Conservation (phyloP, 2,329 filamentous ascomycete genomes). For the Neopestalotiopsis clavispora region DNA sequence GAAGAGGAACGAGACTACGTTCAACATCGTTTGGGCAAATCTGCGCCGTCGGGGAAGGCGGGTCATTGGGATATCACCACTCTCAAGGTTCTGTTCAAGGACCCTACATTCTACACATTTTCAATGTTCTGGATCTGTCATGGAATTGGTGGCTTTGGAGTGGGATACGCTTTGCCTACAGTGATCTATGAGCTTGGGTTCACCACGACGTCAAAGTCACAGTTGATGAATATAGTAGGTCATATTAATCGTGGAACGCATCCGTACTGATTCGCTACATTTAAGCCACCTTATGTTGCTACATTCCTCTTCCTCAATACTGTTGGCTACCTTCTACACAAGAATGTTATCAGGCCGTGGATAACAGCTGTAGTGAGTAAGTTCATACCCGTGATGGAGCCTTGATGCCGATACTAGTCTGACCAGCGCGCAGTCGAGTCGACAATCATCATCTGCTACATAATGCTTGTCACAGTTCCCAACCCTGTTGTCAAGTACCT, state of each 20-base stretch:
- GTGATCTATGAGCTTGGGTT: conserved; percentile 49
- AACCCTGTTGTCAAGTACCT: conserved; percentile 41
- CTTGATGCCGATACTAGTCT: neutral
- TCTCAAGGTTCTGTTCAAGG: conserved; percentile 35
- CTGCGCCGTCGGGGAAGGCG: conserved; percentile 35
- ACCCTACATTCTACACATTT: conserved; percentile 44
- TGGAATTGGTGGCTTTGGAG: conserved; percentile 46
- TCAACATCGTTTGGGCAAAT: conserved; percentile 30
- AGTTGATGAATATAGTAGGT: conserved; percentile 47
- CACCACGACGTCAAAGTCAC: conserved; percentile 44
- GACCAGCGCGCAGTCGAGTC: conserved; percentile 36
- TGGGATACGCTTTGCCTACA: conserved; percentile 44
- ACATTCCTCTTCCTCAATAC: conserved; percentile 43
- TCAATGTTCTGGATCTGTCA: conserved; percentile 45
- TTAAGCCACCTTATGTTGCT: conserved; percentile 41
- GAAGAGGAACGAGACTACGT: conserved; percentile 32
- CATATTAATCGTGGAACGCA: neutral
- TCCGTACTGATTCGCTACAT: neutral
- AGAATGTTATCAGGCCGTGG: conserved; percentile 41
- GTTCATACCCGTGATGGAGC: conserved; percentile 9
- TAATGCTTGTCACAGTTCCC: conserved; percentile 40
- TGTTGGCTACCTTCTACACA: conserved; percentile 40
- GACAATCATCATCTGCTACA: conserved; percentile 44
- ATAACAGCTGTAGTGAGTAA: conserved; percentile 43
- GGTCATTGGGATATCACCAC: conserved; percentile 38